These are phyloP conservation scores for Chlorella vulgaris DNA, from an alignment of 139 green algal species.

Conservation along the genomic window DNA sequence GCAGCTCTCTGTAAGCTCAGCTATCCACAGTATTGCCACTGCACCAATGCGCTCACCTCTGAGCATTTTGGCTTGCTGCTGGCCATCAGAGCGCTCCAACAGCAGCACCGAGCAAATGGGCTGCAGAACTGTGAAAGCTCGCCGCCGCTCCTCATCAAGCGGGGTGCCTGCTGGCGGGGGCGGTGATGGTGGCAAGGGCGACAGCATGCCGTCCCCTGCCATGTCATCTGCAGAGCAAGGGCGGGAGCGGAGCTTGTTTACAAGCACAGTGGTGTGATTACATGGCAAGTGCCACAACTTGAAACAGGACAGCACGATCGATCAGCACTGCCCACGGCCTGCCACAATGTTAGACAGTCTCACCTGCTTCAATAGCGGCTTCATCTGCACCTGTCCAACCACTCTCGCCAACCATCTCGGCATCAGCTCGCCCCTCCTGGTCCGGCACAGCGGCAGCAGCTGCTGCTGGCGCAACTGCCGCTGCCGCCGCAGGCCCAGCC, in stretches of 20 bases:
- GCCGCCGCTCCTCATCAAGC: background rate
- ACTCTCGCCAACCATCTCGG: background rate
- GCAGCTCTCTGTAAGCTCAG: too few relatives aligned
- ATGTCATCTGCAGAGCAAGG: background rate
- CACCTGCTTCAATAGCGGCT: background rate
- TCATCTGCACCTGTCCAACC: background rate
- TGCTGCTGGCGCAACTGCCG: background rate
- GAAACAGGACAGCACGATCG: too few relatives aligned
- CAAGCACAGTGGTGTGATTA: too few relatives aligned
- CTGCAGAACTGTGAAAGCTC: conserved; percentile 59
- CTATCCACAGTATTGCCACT: background rate
- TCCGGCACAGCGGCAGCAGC: background rate
- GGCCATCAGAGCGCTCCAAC: conserved; percentile 41
- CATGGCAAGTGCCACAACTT: background rate
- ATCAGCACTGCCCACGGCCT: too few relatives aligned
- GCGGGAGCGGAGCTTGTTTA: too few relatives aligned
- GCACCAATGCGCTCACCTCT: background rate
- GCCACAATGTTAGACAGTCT: too few relatives aligned
- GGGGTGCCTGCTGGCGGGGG: background rate
- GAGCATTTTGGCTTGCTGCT: conserved; percentile 33
- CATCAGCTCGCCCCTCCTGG: background rate
- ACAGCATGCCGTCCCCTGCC: background rate
- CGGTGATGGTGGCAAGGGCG: background rate
- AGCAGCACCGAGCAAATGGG: conserved; percentile 71
- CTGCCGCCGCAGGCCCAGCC: too few relatives aligned